A percentile compares a stretch with the other conserved stretches of the same genome.
phyloP scores from a whole-genome alignment of 2,329 filamentous ascomycete species.

The Sarocladium oryzae region DNA sequence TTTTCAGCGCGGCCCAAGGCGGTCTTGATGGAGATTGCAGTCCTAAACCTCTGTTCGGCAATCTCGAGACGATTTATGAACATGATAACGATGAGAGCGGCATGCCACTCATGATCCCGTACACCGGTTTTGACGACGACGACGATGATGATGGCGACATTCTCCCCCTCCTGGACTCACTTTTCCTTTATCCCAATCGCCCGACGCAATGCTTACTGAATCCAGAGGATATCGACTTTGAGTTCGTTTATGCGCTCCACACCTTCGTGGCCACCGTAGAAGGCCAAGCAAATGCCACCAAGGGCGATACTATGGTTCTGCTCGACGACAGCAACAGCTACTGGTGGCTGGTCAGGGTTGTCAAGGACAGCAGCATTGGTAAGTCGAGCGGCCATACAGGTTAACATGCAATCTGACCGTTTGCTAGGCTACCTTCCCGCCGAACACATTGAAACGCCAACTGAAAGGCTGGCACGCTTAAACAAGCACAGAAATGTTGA shows the following conservation, averaged over 20 bases:
- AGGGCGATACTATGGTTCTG: constrained; percentile 97
- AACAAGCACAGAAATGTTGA: constrained; percentile 99
- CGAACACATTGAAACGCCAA: constrained; percentile 97
- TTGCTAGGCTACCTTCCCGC: constrained; percentile 81
- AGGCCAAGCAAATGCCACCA: constrained; percentile 95
- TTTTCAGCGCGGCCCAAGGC: too few relatives aligned
- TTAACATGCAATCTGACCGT: constrained; percentile 16
- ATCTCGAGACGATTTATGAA: constrained; percentile 11
- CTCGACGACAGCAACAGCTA: constrained; percentile 99
- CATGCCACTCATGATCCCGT: constrained; percentile 35
- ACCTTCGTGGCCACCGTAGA: constrained; percentile 98
- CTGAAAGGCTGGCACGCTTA: constrained; percentile 82
- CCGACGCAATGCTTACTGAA: constrained; percentile 80
- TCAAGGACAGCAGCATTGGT: constrained; percentile 95
- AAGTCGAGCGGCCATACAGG: constrained; percentile 21
- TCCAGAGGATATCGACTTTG: constrained; percentile 98
- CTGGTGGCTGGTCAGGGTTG: constrained; percentile 97
- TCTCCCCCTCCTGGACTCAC: constrained; percentile 47
- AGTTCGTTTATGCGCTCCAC: constrained; percentile 96
- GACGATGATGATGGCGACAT: constrained; percentile 57
- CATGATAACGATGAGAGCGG: constrained; percentile 21
- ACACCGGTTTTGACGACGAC: constrained; percentile 33
- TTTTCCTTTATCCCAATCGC: constrained; percentile 67
- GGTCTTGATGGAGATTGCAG: not conserved
- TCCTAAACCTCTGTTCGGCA: not conserved